Base-by-base conservation (phyloP, 306 rosid species). In the Cicer pinnatifidum region DNA sequence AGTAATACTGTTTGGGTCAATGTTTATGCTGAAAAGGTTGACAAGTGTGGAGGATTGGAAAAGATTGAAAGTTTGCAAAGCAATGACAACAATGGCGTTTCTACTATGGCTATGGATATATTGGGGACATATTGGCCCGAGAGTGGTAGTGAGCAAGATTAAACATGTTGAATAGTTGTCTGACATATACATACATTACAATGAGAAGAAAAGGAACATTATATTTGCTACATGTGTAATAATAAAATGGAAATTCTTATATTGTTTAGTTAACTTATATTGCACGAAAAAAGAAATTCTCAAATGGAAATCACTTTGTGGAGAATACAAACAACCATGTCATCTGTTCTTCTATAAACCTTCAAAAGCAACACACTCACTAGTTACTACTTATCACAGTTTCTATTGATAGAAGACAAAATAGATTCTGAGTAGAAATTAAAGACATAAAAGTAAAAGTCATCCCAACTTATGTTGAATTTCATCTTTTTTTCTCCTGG, bases 61-160 rank as follows among this genome's bases (percentile, higher is more conserved):
- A 90, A 88, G 82, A 88, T 92, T 74, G 96, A 87, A 83, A 84
- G 82, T 69, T 84, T 92, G 35, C 98, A 92, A 75, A 88, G 89
- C 83, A 91, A 88, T 80, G 98, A 90, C 83, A 92, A 92, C 72
- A 69, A 89, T 6, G 96, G 90, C 85, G 90, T 92, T 78, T 90
- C 86, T 68, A 95, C 90, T 81, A 90, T 88, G 82, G 94, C 95
- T 0, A 92, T 90, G 46, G 88, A 90, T 83, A 89, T 92, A 54
- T 96, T 92, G 0, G 98, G 88, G 82, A 88, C 92, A 23, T 90
- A 88, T 61, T 92, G 98, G 98, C 82, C 88, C 78, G 98, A 90
- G 89, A 96, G 88, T 3, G 98, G 88, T 3, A 1, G 9, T 44
- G 48, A 44, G 10, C 12, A 9, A 11, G 4, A 8, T 10, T 8